Base-by-base conservation (phyloP, 345 rosid genomes). In the Rubroshorea leprosula region DNA sequence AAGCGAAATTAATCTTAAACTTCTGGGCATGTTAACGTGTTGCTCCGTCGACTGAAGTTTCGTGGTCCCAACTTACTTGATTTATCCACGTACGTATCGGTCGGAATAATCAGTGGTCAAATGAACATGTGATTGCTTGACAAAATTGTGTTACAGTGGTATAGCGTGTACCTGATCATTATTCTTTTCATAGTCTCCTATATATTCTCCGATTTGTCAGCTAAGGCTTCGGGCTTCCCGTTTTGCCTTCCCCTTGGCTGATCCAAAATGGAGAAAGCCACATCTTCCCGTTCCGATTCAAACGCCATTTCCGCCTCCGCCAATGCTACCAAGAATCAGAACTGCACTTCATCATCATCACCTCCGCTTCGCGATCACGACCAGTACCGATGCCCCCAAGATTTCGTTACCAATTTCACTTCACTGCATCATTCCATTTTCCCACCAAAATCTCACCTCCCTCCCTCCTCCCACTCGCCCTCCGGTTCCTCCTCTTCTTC, bases 401-500 rank as follows among this genome's bases (percentile, higher is more conserved):
- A 76, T 10, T 74, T 86, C 51, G 78, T 81, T 6, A 71, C 75
- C 29, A 65, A 65, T 62, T 85, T 85, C 80, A 71, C 80, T 26
- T 54, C 83, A 12, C 60, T 86, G 15, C 85, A 80, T 76, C 72
- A 72, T 47, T 83, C 90, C 0, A 71, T 80, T 50, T 89, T 89
- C 84, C 82, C 83, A 65, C 85, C 90, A 55, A 82, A 77, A 50
- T 76, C 74, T 25, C 70, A 70, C 6, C 70, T 72, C 1, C 83
- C 80, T 1, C 46, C 47, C 23, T 60, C 76, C 21, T 76, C 85
- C n/a, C 49, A 79, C 21, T 52, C 87, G 31, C 77, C 79, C 0
- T 78, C 94, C 15, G 75, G n/a, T 0, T 44, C 84, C 16, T 59
- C 84, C 45, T 59, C 78, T 7, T 72, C 78, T 29, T 51, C 70